These are phyloP conservation scores for Hibiscus mutabilis DNA, from an alignment of 345 rosid genomes.

Conservation along the genomic window DNA sequence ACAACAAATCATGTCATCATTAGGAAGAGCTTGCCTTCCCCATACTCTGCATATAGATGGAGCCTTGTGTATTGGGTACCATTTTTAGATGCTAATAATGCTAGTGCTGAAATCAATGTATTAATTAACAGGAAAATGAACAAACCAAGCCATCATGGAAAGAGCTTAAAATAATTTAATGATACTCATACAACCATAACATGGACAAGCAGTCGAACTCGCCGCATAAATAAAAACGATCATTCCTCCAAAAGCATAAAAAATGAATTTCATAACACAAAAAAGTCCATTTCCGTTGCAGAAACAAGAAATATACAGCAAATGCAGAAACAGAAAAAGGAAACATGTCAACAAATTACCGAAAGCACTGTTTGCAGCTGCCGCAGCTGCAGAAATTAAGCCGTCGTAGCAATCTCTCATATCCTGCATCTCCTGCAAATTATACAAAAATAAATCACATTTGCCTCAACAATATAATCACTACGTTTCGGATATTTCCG, in stretches of 20 bases:
- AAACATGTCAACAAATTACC: constrained; percentile 34
- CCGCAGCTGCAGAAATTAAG: constrained; percentile 90
- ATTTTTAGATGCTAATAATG: neutral
- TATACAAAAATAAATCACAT: neutral
- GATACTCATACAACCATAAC: neutral
- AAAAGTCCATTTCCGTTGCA: neutral
- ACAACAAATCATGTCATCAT: neutral
- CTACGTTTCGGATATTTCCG: neutral
- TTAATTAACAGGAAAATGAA: neutral
- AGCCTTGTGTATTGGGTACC: neutral
- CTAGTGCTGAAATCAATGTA: neutral
- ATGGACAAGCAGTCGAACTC: neutral
- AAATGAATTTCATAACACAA: neutral
- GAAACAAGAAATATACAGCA: neutral
- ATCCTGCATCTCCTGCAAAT: constrained; percentile 63
- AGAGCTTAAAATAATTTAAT: neutral
- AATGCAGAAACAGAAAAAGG: neutral
- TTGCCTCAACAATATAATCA: neutral
- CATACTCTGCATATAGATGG: neutral
- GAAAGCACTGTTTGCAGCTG: constrained; percentile 84
- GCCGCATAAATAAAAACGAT: neutral
- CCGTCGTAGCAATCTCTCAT: constrained; percentile 92
- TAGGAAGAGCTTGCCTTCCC: neutral
- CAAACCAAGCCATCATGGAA: neutral
- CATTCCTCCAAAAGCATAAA: neutral